Evolutionary conservation across 805 yeast genomes (phyloP).

Genomic region (Myxozyma neglecta): DNA sequence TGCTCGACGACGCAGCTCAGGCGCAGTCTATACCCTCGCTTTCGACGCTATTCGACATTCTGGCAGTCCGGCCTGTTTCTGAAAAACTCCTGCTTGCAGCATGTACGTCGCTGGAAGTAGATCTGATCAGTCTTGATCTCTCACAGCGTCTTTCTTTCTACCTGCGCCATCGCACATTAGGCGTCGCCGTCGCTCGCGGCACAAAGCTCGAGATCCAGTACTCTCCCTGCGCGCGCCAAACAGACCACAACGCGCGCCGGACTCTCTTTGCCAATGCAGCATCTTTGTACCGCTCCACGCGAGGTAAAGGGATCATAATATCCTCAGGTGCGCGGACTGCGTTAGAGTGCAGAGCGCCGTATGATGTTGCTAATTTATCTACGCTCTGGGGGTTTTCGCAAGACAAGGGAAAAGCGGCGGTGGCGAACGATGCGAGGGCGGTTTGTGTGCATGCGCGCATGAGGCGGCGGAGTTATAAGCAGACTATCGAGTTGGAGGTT

Average conservation of each 20-base stretch:
- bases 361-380: constrained; percentile 67
- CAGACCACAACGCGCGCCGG: constrained; percentile 46
- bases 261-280: constrained; percentile 70
- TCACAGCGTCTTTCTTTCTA: constrained; percentile 67
- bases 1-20: constrained; percentile 74
- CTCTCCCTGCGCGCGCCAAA: constrained; percentile 44
- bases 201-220: constrained; percentile 79
- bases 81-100: constrained; percentile 79
- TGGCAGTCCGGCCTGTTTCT: constrained; percentile 76
- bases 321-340: constrained; percentile 67
- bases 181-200: constrained; percentile 82
- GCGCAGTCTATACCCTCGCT: constrained; percentile 56
- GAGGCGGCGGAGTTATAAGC: constrained; percentile 59
- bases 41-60: constrained; percentile 64
- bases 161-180: constrained; percentile 77
- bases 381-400: constrained; percentile 69
- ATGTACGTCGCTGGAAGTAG: constrained; percentile 74
- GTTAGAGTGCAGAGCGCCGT: constrained; percentile 60
- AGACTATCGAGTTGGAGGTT: constrained; percentile 17
- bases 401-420: constrained; percentile 58
- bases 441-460: constrained; percentile 74
- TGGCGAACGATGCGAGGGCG: constrained; percentile 59
- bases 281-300: constrained; percentile 74
- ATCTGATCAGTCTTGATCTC: constrained; percentile 73
- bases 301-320: constrained; percentile 75